Percentiles rank a stretch among this genome's conserved stretches.
phyloP scores from a whole-genome alignment of 2,329 filamentous ascomycete species.

The Alternaria sp. region DNA sequence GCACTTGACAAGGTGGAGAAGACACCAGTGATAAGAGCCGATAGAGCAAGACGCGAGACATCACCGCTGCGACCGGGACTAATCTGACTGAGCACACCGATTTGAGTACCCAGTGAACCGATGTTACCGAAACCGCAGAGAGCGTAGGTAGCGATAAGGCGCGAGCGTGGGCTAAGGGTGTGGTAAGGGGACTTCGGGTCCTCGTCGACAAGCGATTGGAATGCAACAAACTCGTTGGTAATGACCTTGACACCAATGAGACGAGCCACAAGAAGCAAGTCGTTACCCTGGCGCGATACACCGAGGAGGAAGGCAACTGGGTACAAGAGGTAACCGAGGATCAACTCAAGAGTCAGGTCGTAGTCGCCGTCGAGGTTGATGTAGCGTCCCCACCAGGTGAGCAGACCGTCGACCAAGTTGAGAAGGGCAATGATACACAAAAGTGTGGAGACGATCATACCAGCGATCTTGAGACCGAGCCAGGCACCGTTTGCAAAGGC shows the following conservation, averaged over 20 bases:
- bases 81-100: slow-evolving; percentile 85
- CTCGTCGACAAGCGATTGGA: slow-evolving; percentile 62
- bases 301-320: slow-evolving; percentile 84
- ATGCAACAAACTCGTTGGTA: slow-evolving; percentile 84
- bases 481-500: slow-evolving; percentile 86
- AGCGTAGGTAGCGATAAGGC: slow-evolving; percentile 85
- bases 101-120: slow-evolving; percentile 86
- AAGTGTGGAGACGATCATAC: slow-evolving; percentile 81
- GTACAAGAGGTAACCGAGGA: slow-evolving; percentile 80
- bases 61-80: slow-evolving; percentile 78
- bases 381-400: slow-evolving; percentile 86
- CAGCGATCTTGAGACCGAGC: slow-evolving; percentile 86
- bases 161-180: slow-evolving; percentile 72
- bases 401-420: slow-evolving; percentile 75
- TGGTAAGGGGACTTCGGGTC: slow-evolving; percentile 61
- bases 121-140: slow-evolving; percentile 82
- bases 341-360: slow-evolving; percentile 75
- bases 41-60: slow-evolving; percentile 78
- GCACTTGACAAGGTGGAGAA: slow-evolving; percentile 82
- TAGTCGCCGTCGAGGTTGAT: slow-evolving; percentile 73
- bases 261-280: slow-evolving; percentile 75
- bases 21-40: slow-evolving; percentile 79
- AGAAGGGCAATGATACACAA: slow-evolving; percentile 84
- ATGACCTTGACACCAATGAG: slow-evolving; percentile 89
- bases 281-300: slow-evolving; percentile 68